Conservation (phyloP, 2,329 filamentous ascomycete species). For the Botryotinia globosa region DNA sequence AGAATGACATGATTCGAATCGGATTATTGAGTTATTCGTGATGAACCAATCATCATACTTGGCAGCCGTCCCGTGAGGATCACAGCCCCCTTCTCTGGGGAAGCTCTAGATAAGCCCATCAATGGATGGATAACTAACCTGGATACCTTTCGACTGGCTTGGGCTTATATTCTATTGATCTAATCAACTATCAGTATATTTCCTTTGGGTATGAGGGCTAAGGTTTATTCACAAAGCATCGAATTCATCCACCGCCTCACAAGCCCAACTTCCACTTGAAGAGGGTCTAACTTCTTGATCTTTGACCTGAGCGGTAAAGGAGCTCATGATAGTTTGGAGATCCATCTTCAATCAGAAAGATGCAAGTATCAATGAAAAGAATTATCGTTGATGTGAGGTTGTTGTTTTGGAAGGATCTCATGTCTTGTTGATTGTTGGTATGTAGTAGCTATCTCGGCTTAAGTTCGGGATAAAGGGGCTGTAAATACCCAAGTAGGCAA, state of each 20-base stretch:
- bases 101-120: background rate
- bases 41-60: background rate
- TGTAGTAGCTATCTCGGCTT: constrained; percentile 2
- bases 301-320: background rate
- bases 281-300: background rate
- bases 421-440: background rate
- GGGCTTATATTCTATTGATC: constrained; percentile 20
- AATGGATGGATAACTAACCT: constrained; percentile 22
- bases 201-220: background rate
- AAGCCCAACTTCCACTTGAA: constrained; percentile 12
- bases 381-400: background rate
- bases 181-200: background rate
- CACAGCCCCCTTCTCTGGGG: background rate
- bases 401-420: background rate
- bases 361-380: background rate
- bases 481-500: background rate
- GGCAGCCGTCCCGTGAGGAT: background rate
- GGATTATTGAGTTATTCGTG: background rate
- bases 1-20: background rate
- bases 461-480: background rate
- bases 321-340: background rate
- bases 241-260: constrained; percentile 26
- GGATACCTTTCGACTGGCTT: constrained; percentile 30
- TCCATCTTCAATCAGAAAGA: background rate
- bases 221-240: constrained; percentile 24